A percentile compares a stretch with the other conserved stretches of the same genome.
Conservation (phyloP, 1,139 yeast species). For the Candida sojae region DNA sequence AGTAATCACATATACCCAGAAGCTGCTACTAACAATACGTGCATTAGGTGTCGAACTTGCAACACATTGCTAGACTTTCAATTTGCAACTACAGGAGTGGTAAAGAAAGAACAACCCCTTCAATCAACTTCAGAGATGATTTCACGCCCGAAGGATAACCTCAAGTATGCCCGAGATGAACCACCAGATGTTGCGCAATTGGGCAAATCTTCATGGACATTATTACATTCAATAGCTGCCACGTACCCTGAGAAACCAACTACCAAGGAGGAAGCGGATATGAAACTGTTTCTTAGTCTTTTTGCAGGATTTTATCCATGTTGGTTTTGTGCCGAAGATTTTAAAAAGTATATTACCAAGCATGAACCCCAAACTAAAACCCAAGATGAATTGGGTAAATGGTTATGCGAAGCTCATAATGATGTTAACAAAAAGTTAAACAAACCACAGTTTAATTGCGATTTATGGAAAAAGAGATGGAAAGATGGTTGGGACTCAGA, state of each 20-base stretch:
- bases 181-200: conserved; percentile 87
- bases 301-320: conserved; percentile 91
- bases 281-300: conserved; percentile 66
- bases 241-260: conserved; percentile 76
- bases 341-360: conserved; percentile 58
- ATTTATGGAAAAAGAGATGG: conserved; percentile 93
- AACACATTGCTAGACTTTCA: conserved; percentile 77
- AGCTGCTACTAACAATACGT: conserved; percentile 17
- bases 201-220: conserved; percentile 91
- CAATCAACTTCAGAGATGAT: conserved; percentile 12
- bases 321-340: conserved; percentile 90
- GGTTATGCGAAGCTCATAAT: conserved; percentile 97
- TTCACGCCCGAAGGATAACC: conserved; percentile 3
- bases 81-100: conserved; percentile 46
- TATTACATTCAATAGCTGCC: conserved; percentile 89
- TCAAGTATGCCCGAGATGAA: conserved; percentile 46
- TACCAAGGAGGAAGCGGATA: conserved; percentile 62
- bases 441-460: conserved; percentile 82
- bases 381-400: conserved; percentile 79
- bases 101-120: neutral
- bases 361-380: conserved; percentile 68
- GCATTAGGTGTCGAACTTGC: conserved; percentile 74
- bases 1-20: conserved; percentile 1
- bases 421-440: conserved; percentile 83
- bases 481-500: conserved; percentile 47